Evolutionary conservation across 371 early-diverging fungal genomes (phyloP), one percentile per base, ranked within the genome.

Genomic region (Mortierella sp.): DNA sequence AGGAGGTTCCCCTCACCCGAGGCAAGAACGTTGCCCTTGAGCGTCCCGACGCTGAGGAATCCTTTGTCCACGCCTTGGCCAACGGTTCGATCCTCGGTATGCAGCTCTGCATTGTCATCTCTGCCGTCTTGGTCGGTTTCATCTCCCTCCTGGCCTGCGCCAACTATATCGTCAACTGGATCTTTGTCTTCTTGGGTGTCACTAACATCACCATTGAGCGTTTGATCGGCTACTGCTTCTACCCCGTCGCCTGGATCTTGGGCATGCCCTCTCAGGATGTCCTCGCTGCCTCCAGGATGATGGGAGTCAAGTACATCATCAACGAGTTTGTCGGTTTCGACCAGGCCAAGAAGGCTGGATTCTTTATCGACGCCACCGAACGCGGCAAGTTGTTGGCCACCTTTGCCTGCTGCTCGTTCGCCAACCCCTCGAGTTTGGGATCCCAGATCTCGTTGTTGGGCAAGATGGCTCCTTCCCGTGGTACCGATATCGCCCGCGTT

Each of bases 301-400:
- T 97, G 86, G 97, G 95, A 29, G 92, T 91, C 77, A 97, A 97
- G 89, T 90, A 96, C 68, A 89, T 95, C 79, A 90, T 93, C 71
- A 97, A 97, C 88, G 97, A 97, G 90, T 96, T 97, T 79, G 94
- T 93, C 24, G 97, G 96, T 16, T 97, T 83, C 29, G 75, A 76
- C 10, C 79, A 76, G 9, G 73, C 79, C 26, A 58, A 77, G 71
- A 7, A 6, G 0, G 29, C 34, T 1, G 63, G 61, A 3, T 73
- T 83, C 68, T 79, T 83, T 45, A 50, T 41, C 16, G 76, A 47
- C n/a, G 58, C 71, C 4, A 66, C 48, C 64, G 87, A 29, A 16
- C 92, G 94, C 55, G 89, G 90, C 1, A 55, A 79, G 29, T 40
- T 92, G 52, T 87, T 95, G 43, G 86, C 90, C 5, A 92, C 94